Percentiles rank a stretch among this genome's conserved stretches.
Evolutionary conservation across 352 stramenopile genomes (phyloP).

Genomic region (Phytopythium chamaehyphon): DNA sequence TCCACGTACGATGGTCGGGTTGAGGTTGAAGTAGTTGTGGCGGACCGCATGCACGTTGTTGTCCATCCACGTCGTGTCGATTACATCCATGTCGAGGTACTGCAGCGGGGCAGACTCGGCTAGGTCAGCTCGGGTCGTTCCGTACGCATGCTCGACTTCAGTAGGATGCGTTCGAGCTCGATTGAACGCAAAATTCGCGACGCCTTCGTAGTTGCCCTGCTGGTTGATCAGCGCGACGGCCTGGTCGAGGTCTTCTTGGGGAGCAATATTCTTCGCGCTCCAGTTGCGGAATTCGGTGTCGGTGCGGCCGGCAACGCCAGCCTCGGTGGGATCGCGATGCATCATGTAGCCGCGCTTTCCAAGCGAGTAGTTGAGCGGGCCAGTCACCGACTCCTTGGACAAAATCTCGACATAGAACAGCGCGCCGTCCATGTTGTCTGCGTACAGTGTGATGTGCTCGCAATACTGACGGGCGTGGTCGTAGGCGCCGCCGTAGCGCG

Average conservation of each 20-base stretch:
- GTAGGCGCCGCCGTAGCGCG: constrained; percentile 50
- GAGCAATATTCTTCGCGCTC: constrained; percentile 33
- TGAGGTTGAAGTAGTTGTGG: constrained; percentile 88
- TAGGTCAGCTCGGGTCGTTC: constrained; percentile 12
- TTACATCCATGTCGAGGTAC: constrained; percentile 83
- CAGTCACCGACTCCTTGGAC: constrained; percentile 32
- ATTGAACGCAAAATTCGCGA: constrained; percentile 55
- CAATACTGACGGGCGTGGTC: constrained; percentile 49
- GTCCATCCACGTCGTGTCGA: constrained; percentile 87
- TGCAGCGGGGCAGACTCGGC: constrained; percentile 16
- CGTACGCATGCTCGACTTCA: constrained; percentile 17
- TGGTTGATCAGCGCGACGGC: constrained; percentile 57
- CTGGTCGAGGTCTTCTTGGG: constrained; percentile 39
- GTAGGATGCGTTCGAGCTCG: constrained; percentile 15
- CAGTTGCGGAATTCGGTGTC: constrained; percentile 37
- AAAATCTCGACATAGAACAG: constrained; percentile 72
- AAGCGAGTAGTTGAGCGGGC: constrained; percentile 47
- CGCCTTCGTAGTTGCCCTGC: constrained; percentile 42
- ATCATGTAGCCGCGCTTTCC: constrained; percentile 50
- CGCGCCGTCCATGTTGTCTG: constrained; percentile 64
- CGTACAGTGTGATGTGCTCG: constrained; percentile 69
- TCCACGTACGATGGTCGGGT: constrained; percentile 63
- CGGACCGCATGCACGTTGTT: constrained; percentile 81
- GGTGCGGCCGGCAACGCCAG: constrained; percentile 16
- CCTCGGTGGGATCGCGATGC: constrained; percentile 30